Base-by-base conservation (phyloP, 441 rosid species). In the Dalechampia spathulata region DNA sequence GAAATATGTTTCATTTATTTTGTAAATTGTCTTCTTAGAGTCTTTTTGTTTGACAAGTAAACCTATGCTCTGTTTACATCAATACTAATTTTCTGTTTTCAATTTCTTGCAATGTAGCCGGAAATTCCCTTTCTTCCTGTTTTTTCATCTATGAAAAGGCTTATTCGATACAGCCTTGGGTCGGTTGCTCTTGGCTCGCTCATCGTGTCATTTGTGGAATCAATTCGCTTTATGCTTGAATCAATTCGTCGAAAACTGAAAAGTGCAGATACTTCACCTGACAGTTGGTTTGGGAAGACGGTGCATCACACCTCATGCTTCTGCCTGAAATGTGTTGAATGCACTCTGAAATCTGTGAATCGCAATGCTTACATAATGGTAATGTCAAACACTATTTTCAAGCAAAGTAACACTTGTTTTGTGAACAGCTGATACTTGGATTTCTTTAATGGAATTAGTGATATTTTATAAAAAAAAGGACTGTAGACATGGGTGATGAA, bases 291-390 rank as follows among this genome's bases (percentile, higher is more conserved):
- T 58, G 80, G 77, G 60, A 93, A 75, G 76, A 63, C 61, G 28
- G 66, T 56, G 15, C 69, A 75, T 72, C 82, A 83, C 66, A 68
- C 90, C 42, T 82, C 89, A 52, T 77, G 58, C 55, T 86, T 80
- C 54, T 76, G 80, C 69, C 73, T 79, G 44, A 83, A 60, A 69
- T 65, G 80, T 57, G 72, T 85, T 11, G 95, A 90, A 64, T 90
- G 89, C 85, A 90, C 87, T 23, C 68, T 87, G 65, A 90, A 74
- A 67, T 90, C 99, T 12, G 84, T 83, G 51, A 93, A 90, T 72
- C 96, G 90, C 73, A 93, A 90, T 68, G 97, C 96, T 67, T 90
- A 93, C 66, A 90, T 90, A 75, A 93, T 93, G 99, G 97, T 93
- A 83, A 61, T 37, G 47, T 44, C 28, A 20, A 22, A 22, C 34